Evolutionary conservation across 2,329 filamentous ascomycete species (phyloP).

Genomic region (Fusarium sp.): DNA sequence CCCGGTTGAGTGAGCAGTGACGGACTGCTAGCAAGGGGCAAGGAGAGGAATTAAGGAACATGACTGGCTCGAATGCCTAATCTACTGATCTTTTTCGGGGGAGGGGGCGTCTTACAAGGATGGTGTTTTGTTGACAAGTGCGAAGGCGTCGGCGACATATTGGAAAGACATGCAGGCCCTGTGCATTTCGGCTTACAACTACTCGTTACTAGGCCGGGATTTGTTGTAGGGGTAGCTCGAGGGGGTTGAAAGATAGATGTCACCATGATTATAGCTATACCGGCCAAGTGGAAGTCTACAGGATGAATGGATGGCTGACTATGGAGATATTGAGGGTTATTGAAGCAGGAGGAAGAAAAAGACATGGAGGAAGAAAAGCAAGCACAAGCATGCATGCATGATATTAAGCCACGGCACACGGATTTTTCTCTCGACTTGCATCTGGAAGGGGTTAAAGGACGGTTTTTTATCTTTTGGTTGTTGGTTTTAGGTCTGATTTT

Average conservation of each 20-base stretch:
- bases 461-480: slow-evolving; percentile 14
- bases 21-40: slow-evolving; percentile 12
- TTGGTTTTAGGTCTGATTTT: slow-evolving; percentile 26
- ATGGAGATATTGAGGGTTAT: background rate
- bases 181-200: slow-evolving; percentile 9
- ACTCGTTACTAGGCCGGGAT: background rate
- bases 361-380: slow-evolving; percentile 40
- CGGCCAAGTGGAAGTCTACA: slow-evolving; percentile 1
- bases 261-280: slow-evolving; percentile 7
- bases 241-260: background rate
- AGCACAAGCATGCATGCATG: slow-evolving; percentile 36
- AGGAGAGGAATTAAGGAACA: slow-evolving; percentile 7
- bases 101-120: slow-evolving; percentile 19
- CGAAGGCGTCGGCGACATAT: slow-evolving; percentile 22
- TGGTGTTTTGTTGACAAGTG: slow-evolving; percentile 23
- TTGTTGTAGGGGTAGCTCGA: background rate
- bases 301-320: slow-evolving; percentile 1
- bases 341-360: slow-evolving; percentile 24
- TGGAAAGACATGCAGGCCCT: slow-evolving; percentile 35
- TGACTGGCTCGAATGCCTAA: slow-evolving; percentile 19
- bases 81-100: slow-evolving; percentile 32
- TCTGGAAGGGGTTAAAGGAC: slow-evolving; percentile 43
- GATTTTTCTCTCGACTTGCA: slow-evolving; percentile 40
- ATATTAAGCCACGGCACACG: slow-evolving; percentile 34
- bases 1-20: slow-evolving; percentile 20